Evolutionary conservation across 108 stramenopile species (phyloP).

Genomic region (Parietichytrium sp.): DNA sequence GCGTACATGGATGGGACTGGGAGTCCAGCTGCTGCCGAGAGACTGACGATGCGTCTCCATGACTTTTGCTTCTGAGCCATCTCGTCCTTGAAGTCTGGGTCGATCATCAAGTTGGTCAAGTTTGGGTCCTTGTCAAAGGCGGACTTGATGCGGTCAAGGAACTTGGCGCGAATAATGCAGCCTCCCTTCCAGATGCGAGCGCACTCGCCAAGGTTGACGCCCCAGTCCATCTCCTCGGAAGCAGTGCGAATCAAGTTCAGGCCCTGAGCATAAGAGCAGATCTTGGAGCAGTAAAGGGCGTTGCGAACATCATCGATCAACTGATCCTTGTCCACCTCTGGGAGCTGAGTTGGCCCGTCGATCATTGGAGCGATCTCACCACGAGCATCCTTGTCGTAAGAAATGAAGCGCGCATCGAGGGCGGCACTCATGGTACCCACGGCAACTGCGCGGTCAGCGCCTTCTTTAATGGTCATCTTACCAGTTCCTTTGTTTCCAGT

Average conservation of each 20-base stretch:
- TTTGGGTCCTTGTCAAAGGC: conserved; percentile 71
- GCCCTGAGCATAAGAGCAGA: conserved; percentile 96
- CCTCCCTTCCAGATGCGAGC: conserved; percentile 98
- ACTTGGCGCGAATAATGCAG: conserved; percentile 91
- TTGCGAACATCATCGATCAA: conserved; percentile 81
- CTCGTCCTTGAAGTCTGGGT: conserved; percentile 80
- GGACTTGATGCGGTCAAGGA: conserved; percentile 86
- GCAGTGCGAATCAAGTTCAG: conserved; percentile 81
- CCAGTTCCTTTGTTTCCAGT: conserved; percentile 99
- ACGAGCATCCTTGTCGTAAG: conserved; percentile 86
- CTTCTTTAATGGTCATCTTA: conserved; percentile 96
- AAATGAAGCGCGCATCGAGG: conserved; percentile 87
- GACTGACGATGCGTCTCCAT: conserved; percentile 88
- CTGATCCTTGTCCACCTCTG: conserved; percentile 78
- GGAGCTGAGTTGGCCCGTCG: conserved; percentile 77
- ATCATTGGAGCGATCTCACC: conserved; percentile 73
- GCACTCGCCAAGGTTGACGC: conserved; percentile 83
- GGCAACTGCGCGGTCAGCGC: conserved; percentile 90
- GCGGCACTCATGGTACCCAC: conserved; percentile 94
- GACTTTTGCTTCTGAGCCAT: conserved; percentile 73
- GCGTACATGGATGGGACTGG: conserved; percentile 81
- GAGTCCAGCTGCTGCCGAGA: conserved; percentile 82
- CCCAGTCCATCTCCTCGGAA: conserved; percentile 81
- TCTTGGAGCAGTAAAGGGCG: conserved; percentile 91
- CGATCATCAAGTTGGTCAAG: conserved; percentile 85